Evolutionary conservation across 352 stramenopile genomes (phyloP).

Genomic region (Phytophthora pinifolia): DNA sequence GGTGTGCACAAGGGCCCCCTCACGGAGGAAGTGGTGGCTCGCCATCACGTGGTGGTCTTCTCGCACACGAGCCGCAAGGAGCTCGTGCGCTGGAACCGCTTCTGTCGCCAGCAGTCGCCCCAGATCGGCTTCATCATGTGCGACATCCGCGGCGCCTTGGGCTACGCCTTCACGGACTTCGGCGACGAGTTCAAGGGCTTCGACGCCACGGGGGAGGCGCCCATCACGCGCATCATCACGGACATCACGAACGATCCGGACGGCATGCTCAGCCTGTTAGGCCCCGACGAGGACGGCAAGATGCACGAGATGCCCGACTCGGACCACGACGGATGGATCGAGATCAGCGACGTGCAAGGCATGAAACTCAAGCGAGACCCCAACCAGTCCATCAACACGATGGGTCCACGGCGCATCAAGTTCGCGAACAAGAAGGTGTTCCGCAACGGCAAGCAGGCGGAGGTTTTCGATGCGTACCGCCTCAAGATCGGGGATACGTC

Average conservation of each 20-base stretch:
- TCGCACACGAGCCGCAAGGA: constrained; percentile 72
- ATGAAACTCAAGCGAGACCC: constrained; percentile 65
- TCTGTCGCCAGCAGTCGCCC: constrained; percentile 78
- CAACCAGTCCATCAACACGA: constrained; percentile 74
- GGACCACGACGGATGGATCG: constrained; percentile 82
- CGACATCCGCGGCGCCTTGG: constrained; percentile 76
- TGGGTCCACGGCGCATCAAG: constrained; percentile 71
- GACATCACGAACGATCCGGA: constrained; percentile 85
- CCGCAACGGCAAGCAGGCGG: constrained; percentile 82
- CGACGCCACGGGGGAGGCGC: constrained; percentile 79
- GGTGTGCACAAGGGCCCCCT: constrained; percentile 67
- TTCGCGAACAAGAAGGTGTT: constrained; percentile 88
- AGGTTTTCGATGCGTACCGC: constrained; percentile 84
- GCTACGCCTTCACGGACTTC: constrained; percentile 84
- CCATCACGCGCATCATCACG: constrained; percentile 87
- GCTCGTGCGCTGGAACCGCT: constrained; percentile 88
- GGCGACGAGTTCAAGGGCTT: constrained; percentile 74
- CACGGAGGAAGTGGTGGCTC: constrained; percentile 60
- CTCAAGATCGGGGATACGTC: constrained; percentile 84
- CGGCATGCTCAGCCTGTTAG: constrained; percentile 71
- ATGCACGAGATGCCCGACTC: constrained; percentile 89
- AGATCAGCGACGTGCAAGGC: constrained; percentile 83
- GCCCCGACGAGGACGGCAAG: constrained; percentile 83
- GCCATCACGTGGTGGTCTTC: constrained; percentile 90
- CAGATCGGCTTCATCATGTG: constrained; percentile 83